phyloP scores from a whole-genome alignment of 768 basidiomycete species.

The Tremella fuciformis region DNA sequence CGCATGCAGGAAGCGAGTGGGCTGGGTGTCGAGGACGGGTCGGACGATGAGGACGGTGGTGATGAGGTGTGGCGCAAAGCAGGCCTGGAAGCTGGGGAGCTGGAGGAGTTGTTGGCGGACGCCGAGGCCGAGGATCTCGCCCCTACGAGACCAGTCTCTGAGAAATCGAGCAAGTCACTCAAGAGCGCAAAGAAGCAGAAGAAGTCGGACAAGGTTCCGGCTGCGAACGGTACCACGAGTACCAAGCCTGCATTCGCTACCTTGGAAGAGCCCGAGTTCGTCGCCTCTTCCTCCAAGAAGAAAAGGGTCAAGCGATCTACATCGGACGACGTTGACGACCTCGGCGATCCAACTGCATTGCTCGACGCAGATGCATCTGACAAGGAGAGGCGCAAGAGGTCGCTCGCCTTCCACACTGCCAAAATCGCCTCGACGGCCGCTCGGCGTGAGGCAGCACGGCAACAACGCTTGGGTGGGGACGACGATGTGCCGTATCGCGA shows the following conservation, averaged over 20 bases:
- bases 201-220: neutral
- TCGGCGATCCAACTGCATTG: constrained; percentile 71
- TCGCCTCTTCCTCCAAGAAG: constrained; percentile 42
- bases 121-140: constrained; percentile 50
- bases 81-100: constrained; percentile 43
- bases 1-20: constrained; percentile 18
- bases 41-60: constrained; percentile 40
- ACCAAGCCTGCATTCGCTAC: constrained; percentile 56
- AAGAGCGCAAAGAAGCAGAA: neutral
- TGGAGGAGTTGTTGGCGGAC: constrained; percentile 30
- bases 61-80: constrained; percentile 37
- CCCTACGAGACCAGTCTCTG: constrained; percentile 39
- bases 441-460: constrained; percentile 69
- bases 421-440: constrained; percentile 80
- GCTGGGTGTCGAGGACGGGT: constrained; percentile 50
- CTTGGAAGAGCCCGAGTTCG: constrained; percentile 74
- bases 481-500: constrained; percentile 91
- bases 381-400: constrained; percentile 74
- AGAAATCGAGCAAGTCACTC: neutral
- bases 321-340: constrained; percentile 54
- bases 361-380: constrained; percentile 72
- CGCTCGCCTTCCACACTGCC: constrained; percentile 87
- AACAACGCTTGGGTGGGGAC: constrained; percentile 74
- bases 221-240: neutral
- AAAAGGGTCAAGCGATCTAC: constrained; percentile 13